These are phyloP conservation scores for Neurospora sp. DNA, from an alignment of 495 filamentous ascomycete genomes.

Conservation along the genomic window DNA sequence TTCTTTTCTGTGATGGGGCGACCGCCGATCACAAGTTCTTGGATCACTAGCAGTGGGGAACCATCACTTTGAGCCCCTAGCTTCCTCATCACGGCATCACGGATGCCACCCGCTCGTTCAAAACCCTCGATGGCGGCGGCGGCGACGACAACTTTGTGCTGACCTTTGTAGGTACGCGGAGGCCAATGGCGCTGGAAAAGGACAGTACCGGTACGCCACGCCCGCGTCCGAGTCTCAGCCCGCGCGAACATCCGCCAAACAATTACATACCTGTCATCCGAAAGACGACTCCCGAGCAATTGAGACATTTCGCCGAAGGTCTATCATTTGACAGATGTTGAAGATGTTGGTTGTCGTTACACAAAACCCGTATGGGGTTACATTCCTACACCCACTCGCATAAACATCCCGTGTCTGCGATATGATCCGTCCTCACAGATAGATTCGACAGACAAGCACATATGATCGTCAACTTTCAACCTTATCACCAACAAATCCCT, in stretches of 20 bases:
- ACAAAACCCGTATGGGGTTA: neutral
- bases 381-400: neutral
- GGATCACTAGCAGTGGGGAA: neutral
- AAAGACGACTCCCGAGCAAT: neutral
- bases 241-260: neutral
- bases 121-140: neutral
- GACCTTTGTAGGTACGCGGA: neutral
- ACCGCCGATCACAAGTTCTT: constrained; percentile 14
- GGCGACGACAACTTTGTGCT: neutral
- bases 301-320: neutral
- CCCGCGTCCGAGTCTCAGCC: neutral
- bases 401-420: neutral
- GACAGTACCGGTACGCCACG: neutral
- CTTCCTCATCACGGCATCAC: neutral
- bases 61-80: neutral
- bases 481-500: neutral
- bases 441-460: neutral
- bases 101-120: neutral
- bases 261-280: neutral
- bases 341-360: neutral
- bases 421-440: neutral
- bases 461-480: neutral
- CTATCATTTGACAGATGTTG: neutral
- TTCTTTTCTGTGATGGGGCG: constrained; percentile 24
- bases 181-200: neutral